Conservation (phyloP, 176 grass and related monocot genomes). For the Oryza punctata region DNA sequence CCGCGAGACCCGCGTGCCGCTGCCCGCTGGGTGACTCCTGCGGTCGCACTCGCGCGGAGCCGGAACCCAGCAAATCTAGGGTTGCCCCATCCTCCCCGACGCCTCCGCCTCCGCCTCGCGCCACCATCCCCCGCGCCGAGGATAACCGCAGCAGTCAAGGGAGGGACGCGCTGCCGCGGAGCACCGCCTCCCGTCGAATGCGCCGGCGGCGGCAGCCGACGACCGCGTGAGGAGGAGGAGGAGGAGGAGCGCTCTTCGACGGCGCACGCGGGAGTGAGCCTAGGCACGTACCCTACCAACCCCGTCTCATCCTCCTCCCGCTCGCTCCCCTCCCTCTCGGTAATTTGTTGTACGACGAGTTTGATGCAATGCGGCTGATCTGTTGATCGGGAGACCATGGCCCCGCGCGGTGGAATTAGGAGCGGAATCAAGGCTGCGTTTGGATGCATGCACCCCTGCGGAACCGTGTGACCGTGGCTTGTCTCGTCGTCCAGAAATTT, state of each 20-base stretch:
- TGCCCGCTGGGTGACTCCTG: constrained; percentile 6
- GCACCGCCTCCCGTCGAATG: constrained; percentile 18
- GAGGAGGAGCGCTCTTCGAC: neutral
- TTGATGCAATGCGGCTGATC: constrained; percentile 21
- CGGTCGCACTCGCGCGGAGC: constrained; percentile 1
- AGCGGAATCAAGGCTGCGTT: neutral
- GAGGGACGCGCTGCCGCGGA: neutral
- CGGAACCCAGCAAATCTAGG: constrained; percentile 38
- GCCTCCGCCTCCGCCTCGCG: neutral
- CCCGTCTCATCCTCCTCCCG: neutral
- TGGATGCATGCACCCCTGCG: neutral
- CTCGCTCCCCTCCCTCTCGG: neutral
- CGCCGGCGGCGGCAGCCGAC: neutral
- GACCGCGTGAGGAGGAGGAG: constrained; percentile 10
- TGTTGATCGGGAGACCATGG: neutral
- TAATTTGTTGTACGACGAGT: too few relatives aligned
- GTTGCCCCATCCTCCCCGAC: constrained; percentile 11
- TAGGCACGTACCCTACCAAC: constrained; percentile 18
- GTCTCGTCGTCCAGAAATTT: neutral
- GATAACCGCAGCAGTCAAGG: neutral
- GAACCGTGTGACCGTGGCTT: neutral
- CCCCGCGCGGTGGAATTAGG: neutral
- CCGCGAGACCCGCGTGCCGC: constrained; percentile 25
- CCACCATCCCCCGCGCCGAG: neutral
- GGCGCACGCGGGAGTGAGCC: constrained; percentile 15